phyloP scores from a whole-genome alignment of 1,284 basidiomycete genomes.

The Boletellus deceptivus region DNA sequence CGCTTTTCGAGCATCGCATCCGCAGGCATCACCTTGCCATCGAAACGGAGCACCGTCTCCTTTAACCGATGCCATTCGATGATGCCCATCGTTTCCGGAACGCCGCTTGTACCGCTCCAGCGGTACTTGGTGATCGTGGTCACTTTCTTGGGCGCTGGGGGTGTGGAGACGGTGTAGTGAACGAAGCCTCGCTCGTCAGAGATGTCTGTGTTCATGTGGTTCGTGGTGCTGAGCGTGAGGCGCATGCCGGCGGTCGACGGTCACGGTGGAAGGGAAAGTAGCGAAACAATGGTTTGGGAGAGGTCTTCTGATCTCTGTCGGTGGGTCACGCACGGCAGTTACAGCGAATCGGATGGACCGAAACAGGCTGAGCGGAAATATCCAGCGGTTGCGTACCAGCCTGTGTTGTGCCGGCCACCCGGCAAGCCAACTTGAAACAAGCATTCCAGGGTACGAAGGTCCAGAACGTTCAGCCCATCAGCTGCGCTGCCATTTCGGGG shows the following conservation, averaged over 20 bases:
- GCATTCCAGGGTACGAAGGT: no score
- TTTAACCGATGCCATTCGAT: conserved; percentile 28
- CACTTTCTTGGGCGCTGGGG: conserved; percentile 13
- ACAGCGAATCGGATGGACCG: no score
- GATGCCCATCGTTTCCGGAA: conserved; percentile 23
- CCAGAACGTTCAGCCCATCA: no score
- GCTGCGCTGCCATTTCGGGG: no score
- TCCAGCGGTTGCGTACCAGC: no score
- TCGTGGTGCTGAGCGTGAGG: conserved; percentile 16
- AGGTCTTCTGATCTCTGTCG: no score
- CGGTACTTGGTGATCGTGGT: conserved; percentile 30
- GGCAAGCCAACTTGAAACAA: no score
- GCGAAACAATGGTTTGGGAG: no score
- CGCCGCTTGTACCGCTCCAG: conserved; percentile 10
- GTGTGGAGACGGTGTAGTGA: conserved; percentile 24
- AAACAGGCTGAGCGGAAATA: no score
- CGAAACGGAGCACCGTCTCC: conserved; percentile 17
- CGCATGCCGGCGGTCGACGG: conserved; percentile 10
- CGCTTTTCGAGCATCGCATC: conserved; percentile 16
- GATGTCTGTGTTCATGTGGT: conserved; percentile 25
- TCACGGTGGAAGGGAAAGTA: no score
- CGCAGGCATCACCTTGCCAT: conserved; percentile 10
- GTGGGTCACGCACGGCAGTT: no score
- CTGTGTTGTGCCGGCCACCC: no score
- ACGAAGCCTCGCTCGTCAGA: conserved; percentile 23